Percentiles rank a stretch among this genome's conserved stretches.
Conservation (phyloP, 495 filamentous ascomycete genomes). For the Penicillium psychrofluorescens region DNA sequence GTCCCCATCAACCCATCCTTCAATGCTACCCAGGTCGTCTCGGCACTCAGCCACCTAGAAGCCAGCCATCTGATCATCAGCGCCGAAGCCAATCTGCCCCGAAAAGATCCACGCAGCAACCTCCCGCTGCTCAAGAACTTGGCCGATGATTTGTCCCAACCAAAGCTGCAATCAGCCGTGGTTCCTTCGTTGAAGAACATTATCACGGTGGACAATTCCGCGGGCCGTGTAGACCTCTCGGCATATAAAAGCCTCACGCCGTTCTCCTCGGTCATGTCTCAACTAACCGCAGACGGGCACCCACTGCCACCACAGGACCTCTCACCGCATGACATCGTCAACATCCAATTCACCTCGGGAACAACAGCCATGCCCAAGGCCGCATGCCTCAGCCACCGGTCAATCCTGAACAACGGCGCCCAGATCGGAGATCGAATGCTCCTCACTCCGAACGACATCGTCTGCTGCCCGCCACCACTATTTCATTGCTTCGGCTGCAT, state of each 20-base stretch:
- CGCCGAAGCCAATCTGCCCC: constrained; percentile 76
- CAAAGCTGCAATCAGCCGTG: constrained; percentile 50
- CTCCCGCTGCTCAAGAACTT: constrained; percentile 58
- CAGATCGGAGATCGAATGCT: constrained; percentile 80
- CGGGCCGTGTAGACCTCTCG: constrained; percentile 45
- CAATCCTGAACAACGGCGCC: constrained; percentile 84
- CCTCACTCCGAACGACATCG: constrained; percentile 60
- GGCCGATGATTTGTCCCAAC: constrained; percentile 47
- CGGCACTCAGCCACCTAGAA: constrained; percentile 70
- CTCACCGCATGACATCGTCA: constrained; percentile 65
- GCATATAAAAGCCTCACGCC: constrained; percentile 41
- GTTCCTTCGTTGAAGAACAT: constrained; percentile 66
- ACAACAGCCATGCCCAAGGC: constrained; percentile 90
- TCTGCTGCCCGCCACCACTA: constrained; percentile 81
- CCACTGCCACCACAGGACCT: constrained; percentile 41
- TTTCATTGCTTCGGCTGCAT: constrained; percentile 94
- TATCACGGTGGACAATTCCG: constrained; percentile 75
- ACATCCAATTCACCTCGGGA: constrained; percentile 96
- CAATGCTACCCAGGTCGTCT: constrained; percentile 67
- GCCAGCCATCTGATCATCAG: constrained; percentile 75
- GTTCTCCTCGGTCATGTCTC: constrained; percentile 40
- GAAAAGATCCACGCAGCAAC: constrained; percentile 75
- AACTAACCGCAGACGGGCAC: constrained; percentile 42
- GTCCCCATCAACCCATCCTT: constrained; percentile 91
- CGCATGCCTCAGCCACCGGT: constrained; percentile 75